These are phyloP conservation scores for Geotrichum siamense DNA, from an alignment of 1,139 yeast species.

Conservation along the genomic window DNA sequence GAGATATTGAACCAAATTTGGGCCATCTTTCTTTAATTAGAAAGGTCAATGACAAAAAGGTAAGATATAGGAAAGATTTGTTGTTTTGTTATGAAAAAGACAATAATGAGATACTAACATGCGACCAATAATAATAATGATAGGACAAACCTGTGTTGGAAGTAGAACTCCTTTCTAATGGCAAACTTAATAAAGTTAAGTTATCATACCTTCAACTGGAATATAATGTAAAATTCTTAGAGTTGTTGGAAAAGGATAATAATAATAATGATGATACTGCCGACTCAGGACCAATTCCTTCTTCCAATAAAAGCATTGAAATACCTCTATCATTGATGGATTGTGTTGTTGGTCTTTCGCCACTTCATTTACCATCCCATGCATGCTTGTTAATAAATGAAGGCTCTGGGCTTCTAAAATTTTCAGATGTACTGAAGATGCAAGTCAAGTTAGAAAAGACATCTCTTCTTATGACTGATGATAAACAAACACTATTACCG, in stretches of 20 bases:
- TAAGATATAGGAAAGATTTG: slow-evolving; percentile 17
- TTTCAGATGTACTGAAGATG: slow-evolving; percentile 26
- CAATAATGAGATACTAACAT: neutral
- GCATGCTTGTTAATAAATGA: slow-evolving; percentile 42
- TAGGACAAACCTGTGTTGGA: slow-evolving; percentile 15
- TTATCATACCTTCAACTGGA: slow-evolving; percentile 21
- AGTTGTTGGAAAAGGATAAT: slow-evolving; percentile 22
- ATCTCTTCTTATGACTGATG: slow-evolving; percentile 29
- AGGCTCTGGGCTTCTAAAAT: slow-evolving; percentile 48
- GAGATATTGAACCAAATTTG: slow-evolving; percentile 15
- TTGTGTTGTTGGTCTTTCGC: slow-evolving; percentile 28
- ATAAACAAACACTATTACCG: slow-evolving; percentile 20
- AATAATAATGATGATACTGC: neutral
- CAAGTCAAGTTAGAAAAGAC: slow-evolving; percentile 23
- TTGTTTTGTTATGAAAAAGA: neutral
- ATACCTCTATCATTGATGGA: slow-evolving; percentile 25
- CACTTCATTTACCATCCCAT: slow-evolving; percentile 44
- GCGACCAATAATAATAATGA: too few species aligned
- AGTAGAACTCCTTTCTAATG: slow-evolving; percentile 22
- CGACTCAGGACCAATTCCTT: neutral
- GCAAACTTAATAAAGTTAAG: neutral
- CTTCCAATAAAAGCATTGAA: slow-evolving; percentile 1
- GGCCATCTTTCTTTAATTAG: slow-evolving; percentile 24
- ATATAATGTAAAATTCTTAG: slow-evolving; percentile 27
- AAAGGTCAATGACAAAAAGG: slow-evolving; percentile 24